Evolutionary conservation across 2,329 filamentous ascomycete genomes (phyloP).

Genomic region (Zarea fungicola): DNA sequence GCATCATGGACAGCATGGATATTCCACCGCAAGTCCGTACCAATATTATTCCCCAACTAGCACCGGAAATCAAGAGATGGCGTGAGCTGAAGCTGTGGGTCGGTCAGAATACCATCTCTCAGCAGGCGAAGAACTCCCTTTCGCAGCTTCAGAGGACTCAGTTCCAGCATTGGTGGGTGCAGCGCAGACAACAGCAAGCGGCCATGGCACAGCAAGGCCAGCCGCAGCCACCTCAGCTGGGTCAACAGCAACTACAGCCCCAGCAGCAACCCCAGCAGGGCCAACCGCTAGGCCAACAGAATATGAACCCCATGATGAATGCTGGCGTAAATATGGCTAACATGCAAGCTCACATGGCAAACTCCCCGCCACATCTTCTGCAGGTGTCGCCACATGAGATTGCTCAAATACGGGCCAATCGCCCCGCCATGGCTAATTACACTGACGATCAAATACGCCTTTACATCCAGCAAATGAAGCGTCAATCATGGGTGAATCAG

Average conservation of each 20-base stretch:
- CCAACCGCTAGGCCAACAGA: conserved; percentile 13
- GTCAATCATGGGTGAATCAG: conserved; percentile 24
- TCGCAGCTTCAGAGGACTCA: conserved; percentile 33
- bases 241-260: conserved; percentile 16
- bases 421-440: conserved; percentile 23
- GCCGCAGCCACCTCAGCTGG: conserved; percentile 9
- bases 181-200: conserved; percentile 18
- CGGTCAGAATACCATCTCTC: conserved; percentile 27
- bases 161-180: conserved; percentile 24
- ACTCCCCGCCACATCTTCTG: conserved; percentile 27
- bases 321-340: conserved; percentile 9
- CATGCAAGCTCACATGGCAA: conserved; percentile 22
- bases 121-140: conserved; percentile 28
- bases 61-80: conserved; percentile 45
- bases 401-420: conserved; percentile 24
- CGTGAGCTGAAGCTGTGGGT: conserved; percentile 41
- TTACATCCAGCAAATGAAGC: conserved; percentile 30
- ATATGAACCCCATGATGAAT: conserved; percentile 17
- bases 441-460: conserved; percentile 30
- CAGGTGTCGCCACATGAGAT: conserved; percentile 31
- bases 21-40: conserved; percentile 33
- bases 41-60: conserved; percentile 26
- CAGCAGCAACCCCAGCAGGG: conserved; percentile 20
- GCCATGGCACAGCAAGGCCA: conserved; percentile 18
- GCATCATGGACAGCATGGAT: conserved; percentile 45